Percentiles rank a stretch among this genome's conserved stretches.
Conservation (phyloP, 1,284 basidiomycete genomes). For the Tetrapyrgos nigripes region DNA sequence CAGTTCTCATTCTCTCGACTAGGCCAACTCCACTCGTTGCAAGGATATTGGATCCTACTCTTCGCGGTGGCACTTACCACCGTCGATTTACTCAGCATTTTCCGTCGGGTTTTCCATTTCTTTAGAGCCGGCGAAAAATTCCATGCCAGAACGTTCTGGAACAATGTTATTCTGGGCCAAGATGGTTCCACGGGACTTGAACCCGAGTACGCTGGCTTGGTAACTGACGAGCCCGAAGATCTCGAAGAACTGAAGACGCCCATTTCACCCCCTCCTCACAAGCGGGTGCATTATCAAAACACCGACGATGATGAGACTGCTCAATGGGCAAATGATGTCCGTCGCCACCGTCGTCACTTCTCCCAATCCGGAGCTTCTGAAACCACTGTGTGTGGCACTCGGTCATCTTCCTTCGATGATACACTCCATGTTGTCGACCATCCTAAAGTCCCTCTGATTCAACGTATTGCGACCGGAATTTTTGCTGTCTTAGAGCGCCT, state of each 20-base stretch:
- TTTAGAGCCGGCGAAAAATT: conserved; percentile 50
- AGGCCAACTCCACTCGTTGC: conserved; percentile 61
- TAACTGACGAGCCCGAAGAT: conserved; percentile 61
- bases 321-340: conserved; percentile 54
- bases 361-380: conserved; percentile 57
- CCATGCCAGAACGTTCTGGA: conserved; percentile 59
- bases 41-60: conserved; percentile 68
- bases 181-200: conserved; percentile 29
- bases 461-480: conserved; percentile 46
- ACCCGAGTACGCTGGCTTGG: conserved; percentile 61
- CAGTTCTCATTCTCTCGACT: conserved; percentile 1
- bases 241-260: conserved; percentile 41
- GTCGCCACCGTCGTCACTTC: conserved; percentile 46
- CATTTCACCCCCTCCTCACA: conserved; percentile 32
- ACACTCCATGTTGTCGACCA: conserved; percentile 58
- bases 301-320: conserved; percentile 34
- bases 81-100: conserved; percentile 58
- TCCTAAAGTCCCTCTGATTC: conserved; percentile 36
- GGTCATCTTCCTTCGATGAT: conserved; percentile 70
- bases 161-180: conserved; percentile 56
- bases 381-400: conserved; percentile 55
- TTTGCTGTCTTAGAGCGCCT: conserved; percentile 66
- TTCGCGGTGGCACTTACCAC: conserved; percentile 62
- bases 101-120: conserved; percentile 57
- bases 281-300: conserved; percentile 22